A percentile compares a stretch with the other conserved stretches of the same genome.
These are phyloP conservation scores for Turritis glabra DNA, from an alignment of 345 rosid species.

Conservation along the genomic window DNA sequence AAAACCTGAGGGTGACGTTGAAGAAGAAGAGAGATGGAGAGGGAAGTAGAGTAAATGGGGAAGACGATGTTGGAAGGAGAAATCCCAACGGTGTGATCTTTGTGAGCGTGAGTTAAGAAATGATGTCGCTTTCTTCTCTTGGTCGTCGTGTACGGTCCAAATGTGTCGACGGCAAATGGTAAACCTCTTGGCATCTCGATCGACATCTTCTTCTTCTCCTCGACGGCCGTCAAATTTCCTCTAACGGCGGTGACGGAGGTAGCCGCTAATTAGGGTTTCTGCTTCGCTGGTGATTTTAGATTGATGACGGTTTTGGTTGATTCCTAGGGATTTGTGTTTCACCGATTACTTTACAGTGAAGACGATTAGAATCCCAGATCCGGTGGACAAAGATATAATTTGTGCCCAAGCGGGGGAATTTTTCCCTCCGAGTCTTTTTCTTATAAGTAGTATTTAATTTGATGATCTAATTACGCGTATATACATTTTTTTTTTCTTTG, in stretches of 20 bases:
- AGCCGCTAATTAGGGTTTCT: background rate
- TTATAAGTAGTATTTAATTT: background rate
- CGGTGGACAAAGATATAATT: background rate
- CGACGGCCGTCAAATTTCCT: background rate
- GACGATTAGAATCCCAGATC: constrained; percentile 1
- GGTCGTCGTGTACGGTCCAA: constrained; percentile 53
- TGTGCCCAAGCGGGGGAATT: constrained; percentile 16
- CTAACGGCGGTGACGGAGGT: background rate
- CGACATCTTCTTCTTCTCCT: constrained; percentile 41
- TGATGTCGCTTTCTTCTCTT: constrained; percentile 72
- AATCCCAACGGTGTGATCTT: constrained; percentile 71
- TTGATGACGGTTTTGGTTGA: background rate
- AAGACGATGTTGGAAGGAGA: constrained; percentile 46
- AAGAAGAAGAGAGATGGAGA: constrained; percentile 66
- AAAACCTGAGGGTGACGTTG: constrained; percentile 58
- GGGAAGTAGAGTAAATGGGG: constrained; percentile 67
- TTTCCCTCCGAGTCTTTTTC: background rate
- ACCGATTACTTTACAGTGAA: too few species aligned
- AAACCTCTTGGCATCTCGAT: constrained; percentile 87
- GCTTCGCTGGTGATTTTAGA: background rate
- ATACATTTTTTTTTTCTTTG: background rate
- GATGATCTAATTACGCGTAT: background rate
- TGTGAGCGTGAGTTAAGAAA: constrained; percentile 86
- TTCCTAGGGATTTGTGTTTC: background rate
- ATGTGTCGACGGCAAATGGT: constrained; percentile 85